Evolutionary conservation across 2,329 filamentous ascomycete species (phyloP).

Genomic region (Xylaria sp.): DNA sequence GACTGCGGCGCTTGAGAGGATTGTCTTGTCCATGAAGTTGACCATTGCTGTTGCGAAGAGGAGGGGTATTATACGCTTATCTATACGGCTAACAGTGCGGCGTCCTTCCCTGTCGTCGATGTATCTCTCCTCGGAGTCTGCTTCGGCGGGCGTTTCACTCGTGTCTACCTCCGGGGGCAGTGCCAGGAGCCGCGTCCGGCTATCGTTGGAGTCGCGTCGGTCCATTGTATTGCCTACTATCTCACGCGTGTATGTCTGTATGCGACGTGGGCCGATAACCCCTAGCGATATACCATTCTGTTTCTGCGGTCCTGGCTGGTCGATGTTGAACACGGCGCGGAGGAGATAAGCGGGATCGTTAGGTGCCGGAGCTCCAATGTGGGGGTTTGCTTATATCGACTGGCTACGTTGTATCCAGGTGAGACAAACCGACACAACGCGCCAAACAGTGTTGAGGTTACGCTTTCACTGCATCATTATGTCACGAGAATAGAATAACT

Average conservation of each 20-base stretch:
- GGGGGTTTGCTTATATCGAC: slow-evolving; percentile 16
- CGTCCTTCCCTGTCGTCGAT: slow-evolving; percentile 36
- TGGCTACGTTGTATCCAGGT: not conserved
- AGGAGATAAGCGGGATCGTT: slow-evolving; percentile 22
- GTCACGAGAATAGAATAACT: not conserved
- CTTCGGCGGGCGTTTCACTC: not conserved
- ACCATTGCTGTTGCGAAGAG: slow-evolving; percentile 68
- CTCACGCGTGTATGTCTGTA: not conserved
- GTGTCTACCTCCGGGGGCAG: not conserved
- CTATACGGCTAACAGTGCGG: slow-evolving; percentile 64
- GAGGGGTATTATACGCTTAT: slow-evolving; percentile 64
- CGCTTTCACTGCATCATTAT: not conserved
- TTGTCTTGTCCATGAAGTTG: slow-evolving; percentile 71
- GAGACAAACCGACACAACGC: not conserved
- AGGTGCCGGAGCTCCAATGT: slow-evolving; percentile 10
- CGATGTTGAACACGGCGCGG: slow-evolving; percentile 7
- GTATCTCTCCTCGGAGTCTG: no score
- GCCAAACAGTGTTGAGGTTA: not conserved
- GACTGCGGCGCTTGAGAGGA: slow-evolving; percentile 64
- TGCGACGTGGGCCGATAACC: not conserved
- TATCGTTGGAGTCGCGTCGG: slow-evolving; percentile 22
- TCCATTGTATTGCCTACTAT: not conserved
- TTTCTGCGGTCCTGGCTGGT: not conserved
- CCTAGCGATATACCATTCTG: not conserved
- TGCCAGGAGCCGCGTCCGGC: slow-evolving; percentile 21